A percentile compares a stretch with the other conserved stretches of the same genome.
These are phyloP conservation scores for Phylloporus scabripes DNA, from an alignment of 768 basidiomycete species.

Conservation along the genomic window DNA sequence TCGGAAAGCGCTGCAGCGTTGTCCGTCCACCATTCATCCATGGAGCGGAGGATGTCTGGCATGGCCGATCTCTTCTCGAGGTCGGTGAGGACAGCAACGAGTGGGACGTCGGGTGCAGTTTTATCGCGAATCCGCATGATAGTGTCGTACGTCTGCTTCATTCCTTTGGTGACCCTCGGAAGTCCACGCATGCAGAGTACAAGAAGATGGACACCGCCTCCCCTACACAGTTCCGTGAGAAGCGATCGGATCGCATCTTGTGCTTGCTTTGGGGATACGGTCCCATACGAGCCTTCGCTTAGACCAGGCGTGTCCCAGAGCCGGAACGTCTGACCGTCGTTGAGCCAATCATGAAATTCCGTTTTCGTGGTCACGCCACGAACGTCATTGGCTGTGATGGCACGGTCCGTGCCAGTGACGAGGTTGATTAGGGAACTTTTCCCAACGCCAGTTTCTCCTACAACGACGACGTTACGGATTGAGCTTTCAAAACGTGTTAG, in stretches of 20 bases:
- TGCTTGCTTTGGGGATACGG: conserved; percentile 19
- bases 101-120: conserved; percentile 12
- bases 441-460: conserved; percentile 28
- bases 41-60: conserved; percentile 19
- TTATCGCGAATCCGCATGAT: conserved; percentile 20
- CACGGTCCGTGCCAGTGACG: conserved; percentile 19
- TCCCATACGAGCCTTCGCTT: conserved; percentile 24
- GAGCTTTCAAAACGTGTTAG: conserved; percentile 8
- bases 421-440: conserved; percentile 31
- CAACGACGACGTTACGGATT: conserved; percentile 25
- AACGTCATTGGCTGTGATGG: conserved; percentile 18
- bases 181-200: conserved; percentile 27
- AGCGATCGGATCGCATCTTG: conserved; percentile 24
- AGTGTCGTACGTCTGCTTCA: conserved; percentile 25
- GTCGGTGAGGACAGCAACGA: conserved; percentile 29
- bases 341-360: conserved; percentile 15
- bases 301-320: conserved; percentile 32
- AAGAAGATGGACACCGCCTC: conserved; percentile 22
- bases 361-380: conserved; percentile 21
- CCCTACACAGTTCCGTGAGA: conserved; percentile 17
- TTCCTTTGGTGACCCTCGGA: conserved; percentile 21
- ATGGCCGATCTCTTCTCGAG: conserved; percentile 25
- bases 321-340: conserved; percentile 16
- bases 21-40: conserved; percentile 37
- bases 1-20: conserved; percentile 26